These are phyloP conservation scores for Pezicula neosporulosa DNA, from an alignment of 2,329 filamentous ascomycete genomes.

Conservation along the genomic window DNA sequence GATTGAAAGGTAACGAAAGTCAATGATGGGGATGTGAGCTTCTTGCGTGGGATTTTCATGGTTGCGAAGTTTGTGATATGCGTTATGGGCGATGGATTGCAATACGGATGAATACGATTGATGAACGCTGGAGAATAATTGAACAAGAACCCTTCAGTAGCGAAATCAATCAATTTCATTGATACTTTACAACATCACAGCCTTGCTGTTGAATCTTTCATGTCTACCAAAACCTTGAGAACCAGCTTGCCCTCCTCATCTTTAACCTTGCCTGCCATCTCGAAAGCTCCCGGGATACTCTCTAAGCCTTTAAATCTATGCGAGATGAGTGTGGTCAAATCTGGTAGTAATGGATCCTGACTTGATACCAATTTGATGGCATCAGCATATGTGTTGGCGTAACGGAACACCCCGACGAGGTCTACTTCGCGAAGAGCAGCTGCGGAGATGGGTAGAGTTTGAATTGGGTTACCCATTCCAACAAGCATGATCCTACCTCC, in stretches of 20 bases:
- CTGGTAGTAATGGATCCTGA: slow-evolving; percentile 59
- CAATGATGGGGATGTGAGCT: no score
- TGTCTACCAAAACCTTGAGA: slow-evolving; percentile 29
- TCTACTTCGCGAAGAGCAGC: slow-evolving; percentile 75
- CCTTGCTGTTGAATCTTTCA: neutral
- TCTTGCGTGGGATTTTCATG: no score
- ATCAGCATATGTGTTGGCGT: slow-evolving; percentile 86
- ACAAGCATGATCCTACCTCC: slow-evolving; percentile 73
- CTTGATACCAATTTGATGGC: slow-evolving; percentile 85
- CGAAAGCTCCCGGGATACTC: slow-evolving; percentile 82
- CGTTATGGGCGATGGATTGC: no score
- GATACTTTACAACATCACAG: neutral
- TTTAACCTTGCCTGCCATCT: slow-evolving; percentile 68
- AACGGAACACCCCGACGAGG: slow-evolving; percentile 72
- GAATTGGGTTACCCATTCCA: slow-evolving; percentile 74
- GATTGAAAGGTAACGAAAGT: no score
- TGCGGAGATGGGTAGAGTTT: slow-evolving; percentile 70
- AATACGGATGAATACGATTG: no score
- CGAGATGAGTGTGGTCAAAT: slow-evolving; percentile 78
- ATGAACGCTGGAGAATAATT: no score
- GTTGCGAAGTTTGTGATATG: no score
- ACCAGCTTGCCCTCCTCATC: slow-evolving; percentile 29
- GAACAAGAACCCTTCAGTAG: no score
- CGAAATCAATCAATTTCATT: no score
- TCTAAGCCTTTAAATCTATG: slow-evolving; percentile 77